Conservation (phyloP, 331 rosid species). For the Phaseolus coccineus region DNA sequence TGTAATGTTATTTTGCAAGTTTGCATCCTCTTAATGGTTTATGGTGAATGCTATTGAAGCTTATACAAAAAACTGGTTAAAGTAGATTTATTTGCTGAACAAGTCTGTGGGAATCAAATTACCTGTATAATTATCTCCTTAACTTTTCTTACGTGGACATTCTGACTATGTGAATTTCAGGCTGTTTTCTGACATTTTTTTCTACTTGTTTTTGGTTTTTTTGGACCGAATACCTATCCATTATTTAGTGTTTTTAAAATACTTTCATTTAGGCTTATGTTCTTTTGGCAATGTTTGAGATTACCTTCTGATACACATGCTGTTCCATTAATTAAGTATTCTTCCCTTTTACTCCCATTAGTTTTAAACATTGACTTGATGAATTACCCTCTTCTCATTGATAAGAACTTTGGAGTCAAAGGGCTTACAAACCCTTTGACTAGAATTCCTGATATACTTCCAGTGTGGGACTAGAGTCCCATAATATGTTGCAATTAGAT, state of each 20-base stretch:
- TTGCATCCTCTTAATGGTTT: neutral
- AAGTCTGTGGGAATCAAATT: constrained; percentile 12
- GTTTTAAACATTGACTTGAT: constrained; percentile 38
- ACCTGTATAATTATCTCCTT: constrained; percentile 5
- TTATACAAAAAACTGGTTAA: constrained; percentile 19
- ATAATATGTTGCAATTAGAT: neutral
- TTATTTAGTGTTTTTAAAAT: constrained; percentile 1
- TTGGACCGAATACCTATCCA: constrained; percentile 23
- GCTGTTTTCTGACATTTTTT: neutral
- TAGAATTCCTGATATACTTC: neutral
- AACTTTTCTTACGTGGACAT: constrained; percentile 18
- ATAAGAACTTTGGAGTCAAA: neutral
- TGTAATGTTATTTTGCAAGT: constrained; percentile 3
- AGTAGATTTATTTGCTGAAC: constrained; percentile 37
- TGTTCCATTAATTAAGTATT: constrained; percentile 5
- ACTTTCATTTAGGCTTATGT: constrained; percentile 35
- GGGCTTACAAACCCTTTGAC: neutral
- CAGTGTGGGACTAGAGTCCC: neutral
- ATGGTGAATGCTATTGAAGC: neutral
- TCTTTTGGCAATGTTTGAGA: constrained; percentile 27
- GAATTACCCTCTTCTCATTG: constrained; percentile 39
- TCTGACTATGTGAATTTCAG: constrained; percentile 13
- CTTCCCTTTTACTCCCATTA: constrained; percentile 17
- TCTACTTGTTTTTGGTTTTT: constrained; percentile 28
- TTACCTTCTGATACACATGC: constrained; percentile 13